Evolutionary conservation across 805 yeast genomes (phyloP).

Genomic region (Starmerella etchellsii): DNA sequence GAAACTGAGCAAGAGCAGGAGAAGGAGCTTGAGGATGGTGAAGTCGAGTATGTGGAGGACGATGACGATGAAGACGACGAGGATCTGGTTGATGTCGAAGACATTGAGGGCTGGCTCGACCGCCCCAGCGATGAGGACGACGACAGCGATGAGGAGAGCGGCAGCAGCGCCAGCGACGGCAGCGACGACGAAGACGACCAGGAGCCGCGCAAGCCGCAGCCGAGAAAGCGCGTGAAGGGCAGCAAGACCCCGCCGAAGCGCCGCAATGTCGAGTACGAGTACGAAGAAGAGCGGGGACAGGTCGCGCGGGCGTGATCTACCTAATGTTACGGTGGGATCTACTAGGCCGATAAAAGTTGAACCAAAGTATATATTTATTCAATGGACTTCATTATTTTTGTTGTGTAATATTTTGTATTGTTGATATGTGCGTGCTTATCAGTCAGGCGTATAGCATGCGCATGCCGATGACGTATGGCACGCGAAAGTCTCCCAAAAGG

Average conservation of each 20-base stretch:
- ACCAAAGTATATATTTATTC: too few relatives aligned
- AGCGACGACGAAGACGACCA: constrained; percentile 24
- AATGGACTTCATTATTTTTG: too few relatives aligned
- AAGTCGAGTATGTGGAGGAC: constrained; percentile 70
- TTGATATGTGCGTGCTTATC: too few relatives aligned
- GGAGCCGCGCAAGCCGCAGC: constrained; percentile 29
- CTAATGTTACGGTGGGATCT: too few relatives aligned
- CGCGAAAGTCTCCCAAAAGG: too few relatives aligned
- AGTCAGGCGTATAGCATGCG: too few relatives aligned
- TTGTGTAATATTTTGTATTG: too few relatives aligned
- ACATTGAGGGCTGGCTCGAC: constrained; percentile 73
- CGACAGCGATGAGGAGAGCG: constrained; percentile 23
- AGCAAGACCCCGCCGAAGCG: constrained; percentile 7
- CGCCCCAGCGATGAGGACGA: constrained; percentile 16
- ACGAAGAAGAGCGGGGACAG: constrained; percentile 33
- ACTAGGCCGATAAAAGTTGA: too few relatives aligned
- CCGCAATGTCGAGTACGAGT: constrained; percentile 65
- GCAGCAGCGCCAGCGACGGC: constrained; percentile 25
- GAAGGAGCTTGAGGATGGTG: constrained; percentile 37
- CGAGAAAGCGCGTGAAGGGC: constrained; percentile 15
- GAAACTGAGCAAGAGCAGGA: constrained; percentile 38
- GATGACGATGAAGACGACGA: constrained; percentile 68
- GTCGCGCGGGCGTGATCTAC: constrained; percentile 16
- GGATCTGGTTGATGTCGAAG: constrained; percentile 77
- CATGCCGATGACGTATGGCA: too few relatives aligned